Evolutionary conservation across 1,284 basidiomycete genomes (phyloP), one percentile per base, ranked within the genome.

Genomic region (Ganoderma resinaceum): DNA sequence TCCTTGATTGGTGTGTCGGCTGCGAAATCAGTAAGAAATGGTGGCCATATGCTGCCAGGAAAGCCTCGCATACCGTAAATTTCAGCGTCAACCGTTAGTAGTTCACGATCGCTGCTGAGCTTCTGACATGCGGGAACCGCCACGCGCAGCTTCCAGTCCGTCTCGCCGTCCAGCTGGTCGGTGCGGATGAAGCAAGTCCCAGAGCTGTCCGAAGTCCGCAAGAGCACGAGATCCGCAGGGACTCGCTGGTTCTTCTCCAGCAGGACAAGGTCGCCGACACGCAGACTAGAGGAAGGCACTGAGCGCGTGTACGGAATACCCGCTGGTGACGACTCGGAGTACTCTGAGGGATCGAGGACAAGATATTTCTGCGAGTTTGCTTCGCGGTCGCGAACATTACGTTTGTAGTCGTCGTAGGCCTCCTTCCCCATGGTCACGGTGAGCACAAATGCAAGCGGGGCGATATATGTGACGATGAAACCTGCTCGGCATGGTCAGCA

Each of bases 161-260:
- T 99, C 81, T 99, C 98, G 57, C 98, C 98, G 75, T 99, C 98
- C 12, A 99, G 86, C 78, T 99, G 98, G 80, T 99, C 98, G 0
- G 98, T 99, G 6, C 97, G 87, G 64, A 99, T 94, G 80, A 99
- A 99, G 79, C 97, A 99, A 1, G 96, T 97, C 1, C 98, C 98
- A 40, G 92, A 90, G 4, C 87, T 80, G 72, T 96, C 97, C 2
- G 91, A 93, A 0, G 97, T 99, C 43, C 92, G 89, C 9, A 99
- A 84, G 20, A 99, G 85, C 1, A 99, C 89, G 80, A 99, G 87
- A 76, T 99, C 98, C 1, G 98, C 95, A 0, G 98, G 98, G 0
- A 99, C 95, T 14, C 98, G 88, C 79, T 98, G 95, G 76, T 99
- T 98, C 87, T 99, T 99, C 82, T 99, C 96, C 23, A 99, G 84